phyloP scores from a whole-genome alignment of 2,329 filamentous ascomycete species.

The Fusarium decemcellulare region DNA sequence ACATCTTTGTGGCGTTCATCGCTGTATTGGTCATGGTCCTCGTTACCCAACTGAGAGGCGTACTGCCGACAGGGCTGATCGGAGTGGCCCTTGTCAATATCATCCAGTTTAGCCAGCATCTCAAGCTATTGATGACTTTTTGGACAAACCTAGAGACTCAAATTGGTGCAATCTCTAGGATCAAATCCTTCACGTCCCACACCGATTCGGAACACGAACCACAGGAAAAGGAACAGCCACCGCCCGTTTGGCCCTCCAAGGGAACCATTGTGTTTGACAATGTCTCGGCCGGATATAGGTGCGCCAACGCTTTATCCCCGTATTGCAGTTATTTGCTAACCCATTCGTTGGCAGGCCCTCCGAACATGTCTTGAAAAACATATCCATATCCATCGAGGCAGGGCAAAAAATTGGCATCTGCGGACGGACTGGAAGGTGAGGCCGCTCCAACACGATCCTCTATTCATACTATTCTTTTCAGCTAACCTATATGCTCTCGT shows the following conservation, averaged over 20 bases:
- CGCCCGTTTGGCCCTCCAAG: slow-evolving; percentile 86
- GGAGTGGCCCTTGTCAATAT: slow-evolving; percentile 47
- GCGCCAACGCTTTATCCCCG: accelerated
- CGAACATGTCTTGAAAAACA: slow-evolving; percentile 17
- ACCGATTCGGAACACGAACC: slow-evolving; percentile 33
- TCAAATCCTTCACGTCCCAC: slow-evolving; percentile 35
- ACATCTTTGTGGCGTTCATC: slow-evolving; percentile 39
- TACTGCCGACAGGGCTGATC: slow-evolving; percentile 28
- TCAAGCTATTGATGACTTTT: slow-evolving; percentile 50
- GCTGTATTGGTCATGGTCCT: slow-evolving; percentile 38
- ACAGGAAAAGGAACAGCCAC: slow-evolving; percentile 48
- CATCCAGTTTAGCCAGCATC: slow-evolving; percentile 48
- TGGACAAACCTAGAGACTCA: slow-evolving; percentile 50
- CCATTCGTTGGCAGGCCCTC: background rate
- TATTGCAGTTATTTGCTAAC: background rate
- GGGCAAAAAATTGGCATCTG: slow-evolving; percentile 40
- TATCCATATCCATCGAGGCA: slow-evolving; percentile 24
- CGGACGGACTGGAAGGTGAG: slow-evolving; percentile 37
- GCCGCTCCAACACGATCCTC: accelerated
- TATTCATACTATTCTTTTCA: accelerated
- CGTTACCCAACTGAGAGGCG: slow-evolving; percentile 31
- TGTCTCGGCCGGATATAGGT: slow-evolving; percentile 34
- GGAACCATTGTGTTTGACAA: slow-evolving; percentile 86
- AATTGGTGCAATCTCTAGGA: slow-evolving; percentile 45
- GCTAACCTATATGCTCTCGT: background rate